Evolutionary conservation across 2,329 filamentous ascomycete species (phyloP).

Genomic region (Xylaria multiplex): DNA sequence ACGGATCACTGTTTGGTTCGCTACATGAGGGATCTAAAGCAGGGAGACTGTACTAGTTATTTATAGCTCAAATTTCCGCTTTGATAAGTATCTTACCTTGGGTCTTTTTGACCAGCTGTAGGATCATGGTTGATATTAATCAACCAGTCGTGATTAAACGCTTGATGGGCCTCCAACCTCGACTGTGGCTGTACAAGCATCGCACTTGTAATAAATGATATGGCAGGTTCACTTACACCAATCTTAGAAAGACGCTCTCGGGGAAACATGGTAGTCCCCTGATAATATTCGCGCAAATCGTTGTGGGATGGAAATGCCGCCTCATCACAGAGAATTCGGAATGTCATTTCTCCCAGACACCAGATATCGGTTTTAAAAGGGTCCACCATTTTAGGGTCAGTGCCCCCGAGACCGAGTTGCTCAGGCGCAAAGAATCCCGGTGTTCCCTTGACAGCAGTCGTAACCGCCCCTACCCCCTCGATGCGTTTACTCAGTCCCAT

Average conservation of each 20-base stretch:
- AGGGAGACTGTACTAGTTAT: constrained; percentile 11
- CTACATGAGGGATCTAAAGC: background rate
- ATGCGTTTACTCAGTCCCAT: constrained; percentile 26
- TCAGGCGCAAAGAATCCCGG: constrained; percentile 22
- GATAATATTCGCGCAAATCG: constrained; percentile 11
- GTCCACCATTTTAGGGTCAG: constrained; percentile 20
- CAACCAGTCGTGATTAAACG: constrained; percentile 18
- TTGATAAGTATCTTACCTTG: constrained; percentile 3
- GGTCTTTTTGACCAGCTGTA: background rate
- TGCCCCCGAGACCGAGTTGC: constrained; percentile 14
- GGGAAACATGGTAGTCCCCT: background rate
- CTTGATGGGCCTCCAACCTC: constrained; percentile 13
- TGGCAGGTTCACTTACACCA: constrained; percentile 6
- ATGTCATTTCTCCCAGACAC: constrained; percentile 23
- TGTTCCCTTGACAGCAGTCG: constrained; percentile 17
- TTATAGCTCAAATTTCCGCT: background rate
- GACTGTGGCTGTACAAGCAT: constrained; percentile 12
- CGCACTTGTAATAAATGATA: constrained; percentile 15
- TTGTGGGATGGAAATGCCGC: constrained; percentile 17
- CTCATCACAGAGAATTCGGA: constrained; percentile 20
- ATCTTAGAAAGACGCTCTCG: constrained; percentile 8
- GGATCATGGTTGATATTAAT: constrained; percentile 1
- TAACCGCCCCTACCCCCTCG: constrained; percentile 12
- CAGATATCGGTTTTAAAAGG: constrained; percentile 22
- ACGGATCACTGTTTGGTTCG: background rate